A percentile compares a stretch with the other conserved stretches of the same genome.
Conservation (phyloP, 2,329 filamentous ascomycete species). For the Colletotrichum caudatum region DNA sequence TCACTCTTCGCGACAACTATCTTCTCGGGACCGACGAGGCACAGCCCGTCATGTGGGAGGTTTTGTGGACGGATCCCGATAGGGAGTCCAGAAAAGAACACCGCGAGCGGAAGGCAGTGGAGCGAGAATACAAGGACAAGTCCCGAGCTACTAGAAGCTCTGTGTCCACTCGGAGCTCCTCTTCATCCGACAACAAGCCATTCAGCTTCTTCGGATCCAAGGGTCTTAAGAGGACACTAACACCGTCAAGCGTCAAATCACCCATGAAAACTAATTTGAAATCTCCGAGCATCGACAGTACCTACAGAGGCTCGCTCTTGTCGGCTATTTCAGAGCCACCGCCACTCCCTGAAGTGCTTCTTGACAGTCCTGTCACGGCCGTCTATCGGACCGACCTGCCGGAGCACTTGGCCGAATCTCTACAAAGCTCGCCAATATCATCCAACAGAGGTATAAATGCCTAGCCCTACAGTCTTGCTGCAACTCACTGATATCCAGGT, state of each 20-base stretch:
- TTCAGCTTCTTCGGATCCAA: conserved; percentile 60
- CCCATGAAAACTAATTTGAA: conserved; percentile 35
- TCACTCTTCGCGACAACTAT: neutral
- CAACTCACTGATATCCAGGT: conserved; percentile 43
- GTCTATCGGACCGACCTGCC: conserved; percentile 22
- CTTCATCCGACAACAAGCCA: conserved; percentile 55
- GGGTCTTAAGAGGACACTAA: conserved; percentile 50
- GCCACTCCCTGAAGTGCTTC: conserved; percentile 16
- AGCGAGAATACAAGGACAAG: conserved; percentile 51
- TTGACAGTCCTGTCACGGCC: conserved; percentile 16
- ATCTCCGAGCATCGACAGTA: conserved; percentile 34
- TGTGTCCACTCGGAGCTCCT: conserved; percentile 58
- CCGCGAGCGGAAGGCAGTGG: conserved; percentile 61
- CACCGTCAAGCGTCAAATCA: conserved; percentile 44
- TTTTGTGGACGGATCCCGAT: conserved; percentile 69
- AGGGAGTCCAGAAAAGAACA: conserved; percentile 66
- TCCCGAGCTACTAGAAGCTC: conserved; percentile 51
- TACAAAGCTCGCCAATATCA: conserved; percentile 44
- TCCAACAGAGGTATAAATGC: conserved; percentile 52
- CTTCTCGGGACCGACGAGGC: neutral
- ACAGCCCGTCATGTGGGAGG: conserved; percentile 65
- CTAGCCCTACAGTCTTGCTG: conserved; percentile 15
- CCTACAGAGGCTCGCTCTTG: conserved; percentile 34
- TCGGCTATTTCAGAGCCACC: conserved; percentile 32
- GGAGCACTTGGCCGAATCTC: conserved; percentile 33